Evolutionary conservation across 495 filamentous ascomycete species (phyloP).

Genomic region (Daldinia decipiens): DNA sequence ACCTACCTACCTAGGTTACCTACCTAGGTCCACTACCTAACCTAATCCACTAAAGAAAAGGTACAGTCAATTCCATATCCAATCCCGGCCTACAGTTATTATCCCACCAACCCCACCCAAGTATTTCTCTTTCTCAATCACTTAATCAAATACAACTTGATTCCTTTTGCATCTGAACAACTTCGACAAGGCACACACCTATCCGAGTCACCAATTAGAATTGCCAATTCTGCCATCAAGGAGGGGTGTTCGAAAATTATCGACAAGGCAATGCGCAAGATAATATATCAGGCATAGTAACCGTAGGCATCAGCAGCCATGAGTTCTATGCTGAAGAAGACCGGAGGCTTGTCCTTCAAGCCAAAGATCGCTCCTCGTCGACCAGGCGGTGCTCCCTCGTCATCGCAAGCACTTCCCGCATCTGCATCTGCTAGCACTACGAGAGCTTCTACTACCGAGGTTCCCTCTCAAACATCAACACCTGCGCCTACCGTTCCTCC

Average conservation of each 20-base stretch:
- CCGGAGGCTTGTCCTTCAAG: constrained; percentile 56
- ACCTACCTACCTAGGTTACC: no score
- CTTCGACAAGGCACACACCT: neutral
- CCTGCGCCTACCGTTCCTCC: constrained; percentile 26
- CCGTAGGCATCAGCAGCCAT: constrained; percentile 40
- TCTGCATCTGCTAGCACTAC: constrained; percentile 27
- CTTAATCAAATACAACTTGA: constrained; percentile 8
- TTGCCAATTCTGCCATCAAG: constrained; percentile 4
- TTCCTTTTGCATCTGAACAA: neutral
- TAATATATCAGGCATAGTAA: constrained; percentile 20
- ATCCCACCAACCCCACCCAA: constrained; percentile 42
- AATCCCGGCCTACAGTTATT: constrained; percentile 6
- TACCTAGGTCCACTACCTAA: no score
- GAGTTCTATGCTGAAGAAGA: constrained; percentile 60
- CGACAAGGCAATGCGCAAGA: constrained; percentile 26
- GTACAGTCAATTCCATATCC: neutral
- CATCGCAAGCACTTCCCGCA: constrained; percentile 31
- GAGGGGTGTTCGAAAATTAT: neutral
- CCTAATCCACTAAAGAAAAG: constrained; percentile 5
- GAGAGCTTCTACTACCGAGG: constrained; percentile 32
- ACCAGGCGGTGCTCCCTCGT: constrained; percentile 24
- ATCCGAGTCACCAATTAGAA: neutral
- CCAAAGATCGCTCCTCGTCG: constrained; percentile 51
- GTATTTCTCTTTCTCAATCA: constrained; percentile 10
- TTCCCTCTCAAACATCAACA: constrained; percentile 31